A percentile compares a stretch with the other conserved stretches of the same genome.
phyloP scores from a whole-genome alignment of 805 yeast species.

The Yarrowia bubula region DNA sequence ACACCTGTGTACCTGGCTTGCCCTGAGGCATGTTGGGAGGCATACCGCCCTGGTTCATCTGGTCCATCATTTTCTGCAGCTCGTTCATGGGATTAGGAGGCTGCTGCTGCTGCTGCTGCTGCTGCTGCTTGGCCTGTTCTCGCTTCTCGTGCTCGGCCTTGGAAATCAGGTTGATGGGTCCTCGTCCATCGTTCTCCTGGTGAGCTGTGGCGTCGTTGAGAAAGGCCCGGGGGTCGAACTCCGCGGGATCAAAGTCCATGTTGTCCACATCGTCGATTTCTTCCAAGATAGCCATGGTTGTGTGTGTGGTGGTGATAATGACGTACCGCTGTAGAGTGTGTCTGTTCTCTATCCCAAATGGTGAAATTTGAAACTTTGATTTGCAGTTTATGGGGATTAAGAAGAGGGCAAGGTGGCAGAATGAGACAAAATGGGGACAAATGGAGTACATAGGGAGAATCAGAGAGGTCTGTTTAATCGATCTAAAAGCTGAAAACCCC shows the following conservation, averaged over 20 bases:
- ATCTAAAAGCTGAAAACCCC: no score
- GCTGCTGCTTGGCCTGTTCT: constrained; percentile 27
- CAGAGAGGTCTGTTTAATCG: no score
- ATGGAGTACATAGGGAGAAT: no score
- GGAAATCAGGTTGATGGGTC: constrained; percentile 21
- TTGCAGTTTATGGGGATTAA: background rate
- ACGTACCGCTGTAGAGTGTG: background rate
- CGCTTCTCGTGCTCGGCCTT: constrained; percentile 29
- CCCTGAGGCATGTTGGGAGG: constrained; percentile 19
- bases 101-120: constrained; percentile 28
- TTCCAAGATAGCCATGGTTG: constrained; percentile 40
- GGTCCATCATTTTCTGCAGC: constrained; percentile 29
- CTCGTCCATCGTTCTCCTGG: constrained; percentile 25
- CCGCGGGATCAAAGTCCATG: constrained; percentile 90
- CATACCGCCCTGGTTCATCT: constrained; percentile 22
- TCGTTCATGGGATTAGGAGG: constrained; percentile 25
- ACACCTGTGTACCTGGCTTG: constrained; percentile 29
- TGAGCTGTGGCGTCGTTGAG: constrained; percentile 33
- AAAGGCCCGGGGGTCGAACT: constrained; percentile 64
- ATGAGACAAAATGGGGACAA: background rate
- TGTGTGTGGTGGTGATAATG: background rate
- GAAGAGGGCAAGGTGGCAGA: background rate
- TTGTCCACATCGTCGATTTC: constrained; percentile 74
- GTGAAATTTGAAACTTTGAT: constrained; percentile 22
- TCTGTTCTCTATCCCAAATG: background rate